Evolutionary conservation across 1,139 yeast species (phyloP).

Genomic region (Scheffersomyces titani): DNA sequence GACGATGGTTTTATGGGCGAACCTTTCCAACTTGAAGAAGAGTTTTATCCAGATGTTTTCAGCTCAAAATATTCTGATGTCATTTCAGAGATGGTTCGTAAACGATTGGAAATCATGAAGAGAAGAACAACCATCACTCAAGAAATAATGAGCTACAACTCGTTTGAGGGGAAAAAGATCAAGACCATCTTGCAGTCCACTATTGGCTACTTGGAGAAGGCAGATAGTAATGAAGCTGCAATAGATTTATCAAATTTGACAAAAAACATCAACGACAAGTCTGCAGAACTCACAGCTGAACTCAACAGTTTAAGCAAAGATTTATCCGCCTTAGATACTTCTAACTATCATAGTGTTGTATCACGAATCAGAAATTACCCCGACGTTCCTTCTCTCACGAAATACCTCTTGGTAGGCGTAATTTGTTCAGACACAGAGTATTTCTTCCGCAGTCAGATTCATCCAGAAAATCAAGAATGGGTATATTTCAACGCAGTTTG

Average conservation of each 20-base stretch:
- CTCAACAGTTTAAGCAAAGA: conserved; percentile 18
- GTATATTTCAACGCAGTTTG: conserved; percentile 11
- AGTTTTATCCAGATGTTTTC: conserved; percentile 35
- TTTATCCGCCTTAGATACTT: conserved; percentile 23
- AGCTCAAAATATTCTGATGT: conserved; percentile 19
- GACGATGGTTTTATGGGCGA: conserved; percentile 10
- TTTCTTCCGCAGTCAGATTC: conserved; percentile 13
- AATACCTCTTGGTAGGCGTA: conserved; percentile 29
- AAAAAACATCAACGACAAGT: conserved; percentile 16
- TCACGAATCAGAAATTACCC: conserved; percentile 9
- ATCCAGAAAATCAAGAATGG: conserved; percentile 13
- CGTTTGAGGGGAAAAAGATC: conserved; percentile 40
- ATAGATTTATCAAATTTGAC: conserved; percentile 25
- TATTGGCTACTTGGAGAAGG: conserved; percentile 15
- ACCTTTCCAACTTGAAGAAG: conserved; percentile 28
- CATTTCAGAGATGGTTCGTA: conserved; percentile 19
- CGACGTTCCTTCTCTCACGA: conserved; percentile 14
- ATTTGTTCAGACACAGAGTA: conserved; percentile 33
- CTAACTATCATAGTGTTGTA: conserved; percentile 21
- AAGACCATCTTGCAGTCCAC: conserved; percentile 24
- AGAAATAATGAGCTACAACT: conserved; percentile 28
- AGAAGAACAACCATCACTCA: conserved; percentile 20
- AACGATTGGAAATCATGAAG: conserved; percentile 15
- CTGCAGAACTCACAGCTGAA: conserved; percentile 16
- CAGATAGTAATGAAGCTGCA: conserved; percentile 17